Evolutionary conservation across 2,329 filamentous ascomycete genomes (phyloP).

Genomic region (Ophiostoma tasmaniense): DNA sequence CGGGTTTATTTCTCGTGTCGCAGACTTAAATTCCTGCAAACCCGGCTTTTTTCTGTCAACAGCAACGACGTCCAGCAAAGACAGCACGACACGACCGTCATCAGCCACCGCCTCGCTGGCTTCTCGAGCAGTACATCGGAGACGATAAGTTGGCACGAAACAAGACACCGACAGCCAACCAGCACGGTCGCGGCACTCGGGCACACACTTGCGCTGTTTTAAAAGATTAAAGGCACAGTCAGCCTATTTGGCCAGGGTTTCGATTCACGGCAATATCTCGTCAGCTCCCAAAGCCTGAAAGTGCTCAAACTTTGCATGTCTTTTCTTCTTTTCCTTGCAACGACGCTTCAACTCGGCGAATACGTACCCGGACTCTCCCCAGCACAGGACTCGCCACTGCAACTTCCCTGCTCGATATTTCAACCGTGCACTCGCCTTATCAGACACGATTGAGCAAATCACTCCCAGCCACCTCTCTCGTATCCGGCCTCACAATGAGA

Average conservation of each 20-base stretch:
- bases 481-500: constrained; percentile 15
- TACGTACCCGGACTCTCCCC: neutral
- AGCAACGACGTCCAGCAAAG: neutral
- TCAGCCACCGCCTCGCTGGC: neutral
- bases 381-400: neutral
- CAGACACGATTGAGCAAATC: neutral
- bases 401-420: neutral
- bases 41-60: neutral
- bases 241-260: neutral
- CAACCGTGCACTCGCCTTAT: neutral
- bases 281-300: neutral
- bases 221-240: neutral
- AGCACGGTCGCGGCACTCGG: neutral
- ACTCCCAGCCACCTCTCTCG: neutral
- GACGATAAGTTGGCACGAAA: neutral
- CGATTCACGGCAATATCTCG: neutral
- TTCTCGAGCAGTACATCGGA: neutral
- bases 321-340: neutral
- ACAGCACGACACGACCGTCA: neutral
- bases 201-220: neutral
- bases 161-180: neutral
- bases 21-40: neutral
- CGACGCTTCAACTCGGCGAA: neutral
- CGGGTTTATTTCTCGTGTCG: neutral
- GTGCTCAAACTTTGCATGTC: neutral